Percentiles rank a stretch among this genome's conserved stretches.
Evolutionary conservation across 148 eudicot species (phyloP).

Genomic region (Oxyria digyna): DNA sequence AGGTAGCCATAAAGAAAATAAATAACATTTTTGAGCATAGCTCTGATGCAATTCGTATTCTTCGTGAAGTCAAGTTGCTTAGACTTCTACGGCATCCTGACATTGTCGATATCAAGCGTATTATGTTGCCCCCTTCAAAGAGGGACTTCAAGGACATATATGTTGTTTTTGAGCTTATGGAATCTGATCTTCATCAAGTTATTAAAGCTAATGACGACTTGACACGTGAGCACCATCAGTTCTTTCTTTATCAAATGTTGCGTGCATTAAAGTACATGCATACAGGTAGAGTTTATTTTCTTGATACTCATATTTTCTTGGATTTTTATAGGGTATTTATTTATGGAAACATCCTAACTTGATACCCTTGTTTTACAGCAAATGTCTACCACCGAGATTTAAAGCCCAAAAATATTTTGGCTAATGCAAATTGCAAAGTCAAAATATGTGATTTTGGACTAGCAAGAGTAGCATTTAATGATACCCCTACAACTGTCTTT

Average conservation of each 20-base stretch:
- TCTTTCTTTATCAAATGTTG: constrained; percentile 52
- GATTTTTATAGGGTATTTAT: background rate
- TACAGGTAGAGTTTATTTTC: constrained; percentile 25
- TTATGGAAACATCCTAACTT: background rate
- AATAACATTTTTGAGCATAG: constrained; percentile 50
- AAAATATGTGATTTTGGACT: constrained; percentile 68
- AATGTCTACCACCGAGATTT: constrained; percentile 61
- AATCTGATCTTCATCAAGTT: constrained; percentile 66
- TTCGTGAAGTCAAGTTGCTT: constrained; percentile 54
- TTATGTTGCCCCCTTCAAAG: constrained; percentile 58
- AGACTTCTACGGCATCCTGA: constrained; percentile 60
- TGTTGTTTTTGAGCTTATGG: constrained; percentile 65
- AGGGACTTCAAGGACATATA: constrained; percentile 55
- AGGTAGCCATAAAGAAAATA: constrained; percentile 64
- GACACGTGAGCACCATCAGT: constrained; percentile 52
- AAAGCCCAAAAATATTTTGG: constrained; percentile 58
- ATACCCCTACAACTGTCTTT: constrained; percentile 53
- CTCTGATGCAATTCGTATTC: constrained; percentile 56
- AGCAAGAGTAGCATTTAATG: constrained; percentile 67
- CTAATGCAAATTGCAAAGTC: constrained; percentile 66
- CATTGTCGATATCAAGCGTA: constrained; percentile 54
- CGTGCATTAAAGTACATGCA: constrained; percentile 58
- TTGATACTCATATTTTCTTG: background rate
- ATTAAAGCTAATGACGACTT: constrained; percentile 63
- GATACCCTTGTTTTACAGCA: constrained; percentile 31